Conservation (phyloP, 805 yeast genomes). For the Dipodascus albidus region DNA sequence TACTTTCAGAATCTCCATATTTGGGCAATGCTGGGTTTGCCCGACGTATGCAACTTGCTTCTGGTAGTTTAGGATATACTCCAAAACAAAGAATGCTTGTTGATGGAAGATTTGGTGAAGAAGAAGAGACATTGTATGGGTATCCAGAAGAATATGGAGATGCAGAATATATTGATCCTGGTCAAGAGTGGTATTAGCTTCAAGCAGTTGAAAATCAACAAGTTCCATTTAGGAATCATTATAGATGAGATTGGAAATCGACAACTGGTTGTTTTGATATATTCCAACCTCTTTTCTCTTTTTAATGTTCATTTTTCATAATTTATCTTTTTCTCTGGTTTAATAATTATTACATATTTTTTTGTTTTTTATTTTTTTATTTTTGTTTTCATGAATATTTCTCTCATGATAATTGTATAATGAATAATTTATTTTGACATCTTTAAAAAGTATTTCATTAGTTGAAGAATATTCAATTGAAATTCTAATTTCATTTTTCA, state of each 20-base stretch:
- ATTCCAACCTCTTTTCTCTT: background rate
- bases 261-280: background rate
- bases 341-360: too few relatives aligned
- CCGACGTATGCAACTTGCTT: constrained; percentile 2
- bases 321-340: too few relatives aligned
- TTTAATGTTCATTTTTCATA: too few relatives aligned
- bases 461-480: too few relatives aligned
- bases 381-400: background rate
- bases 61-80: constrained; percentile 5
- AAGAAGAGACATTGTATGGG: background rate
- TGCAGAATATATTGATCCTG: background rate
- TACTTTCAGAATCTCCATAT: background rate
- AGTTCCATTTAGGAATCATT: too few relatives aligned
- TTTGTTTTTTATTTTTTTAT: too few relatives aligned
- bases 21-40: background rate
- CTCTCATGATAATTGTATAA: background rate
- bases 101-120: background rate
- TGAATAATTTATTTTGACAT: too few relatives aligned
- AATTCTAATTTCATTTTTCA: too few relatives aligned
- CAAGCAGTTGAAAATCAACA: too few relatives aligned
- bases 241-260: too few relatives aligned
- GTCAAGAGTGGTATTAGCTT: background rate
- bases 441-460: too few relatives aligned
- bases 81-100: constrained; percentile 6
- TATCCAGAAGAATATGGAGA: background rate